phyloP scores from a whole-genome alignment of 176 grass and related monocot genomes.

The Eremochloa ophiuroides region DNA sequence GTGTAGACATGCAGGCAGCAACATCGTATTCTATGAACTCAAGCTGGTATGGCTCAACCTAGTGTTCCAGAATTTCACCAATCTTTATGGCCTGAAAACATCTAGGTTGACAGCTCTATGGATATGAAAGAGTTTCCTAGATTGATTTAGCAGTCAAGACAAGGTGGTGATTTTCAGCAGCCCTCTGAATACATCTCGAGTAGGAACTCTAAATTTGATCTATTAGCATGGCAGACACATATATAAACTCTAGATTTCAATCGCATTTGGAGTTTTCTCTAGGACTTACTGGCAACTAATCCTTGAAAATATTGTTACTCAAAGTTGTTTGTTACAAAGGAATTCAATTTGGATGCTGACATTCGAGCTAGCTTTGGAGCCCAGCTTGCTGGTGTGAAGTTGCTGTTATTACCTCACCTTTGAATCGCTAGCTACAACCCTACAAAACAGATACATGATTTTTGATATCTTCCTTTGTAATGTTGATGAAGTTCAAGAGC shows the following conservation, averaged over 20 bases:
- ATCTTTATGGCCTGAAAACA: background rate
- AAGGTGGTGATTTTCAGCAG: background rate
- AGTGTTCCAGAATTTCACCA: background rate
- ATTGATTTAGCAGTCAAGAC: background rate
- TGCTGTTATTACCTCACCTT: background rate
- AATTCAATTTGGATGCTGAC: conserved; percentile 36
- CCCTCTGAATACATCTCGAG: background rate
- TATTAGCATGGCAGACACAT: background rate
- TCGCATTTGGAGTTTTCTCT: background rate
- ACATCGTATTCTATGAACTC: too few relatives aligned
- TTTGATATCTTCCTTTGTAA: conserved; percentile 16
- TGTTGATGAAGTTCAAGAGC: conserved; percentile 30
- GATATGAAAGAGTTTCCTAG: background rate
- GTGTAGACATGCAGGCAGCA: too few relatives aligned
- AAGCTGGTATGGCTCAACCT: too few relatives aligned
- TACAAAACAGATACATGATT: conserved; percentile 7
- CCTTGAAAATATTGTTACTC: background rate
- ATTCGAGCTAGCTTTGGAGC: conserved; percentile 39
- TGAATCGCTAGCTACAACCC: background rate
- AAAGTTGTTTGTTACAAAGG: background rate
- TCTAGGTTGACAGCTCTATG: background rate
- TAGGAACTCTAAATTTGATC: background rate
- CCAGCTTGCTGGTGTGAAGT: conserved; percentile 34
- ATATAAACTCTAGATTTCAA: background rate
- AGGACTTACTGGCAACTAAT: background rate